These are phyloP conservation scores for Chlorophyllum brunneum DNA, from an alignment of 768 basidiomycete genomes.

Conservation along the genomic window DNA sequence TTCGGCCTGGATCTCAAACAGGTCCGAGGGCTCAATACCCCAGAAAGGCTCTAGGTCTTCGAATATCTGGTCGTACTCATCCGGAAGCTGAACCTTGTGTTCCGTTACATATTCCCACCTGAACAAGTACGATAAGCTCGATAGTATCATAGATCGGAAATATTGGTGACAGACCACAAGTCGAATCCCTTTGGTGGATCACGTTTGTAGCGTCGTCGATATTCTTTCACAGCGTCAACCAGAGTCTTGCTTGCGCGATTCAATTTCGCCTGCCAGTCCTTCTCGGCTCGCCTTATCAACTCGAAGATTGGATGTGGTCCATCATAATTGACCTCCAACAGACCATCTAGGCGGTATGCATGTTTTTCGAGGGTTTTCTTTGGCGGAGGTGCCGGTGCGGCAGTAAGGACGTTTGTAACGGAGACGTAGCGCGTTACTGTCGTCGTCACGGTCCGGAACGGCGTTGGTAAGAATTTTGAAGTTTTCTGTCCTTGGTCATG, in stretches of 20 bases:
- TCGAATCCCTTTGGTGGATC: conserved; percentile 87
- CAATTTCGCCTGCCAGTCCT: conserved; percentile 54
- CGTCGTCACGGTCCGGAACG: conserved; percentile 5
- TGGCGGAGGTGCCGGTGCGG: background rate
- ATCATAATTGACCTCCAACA: conserved; percentile 36
- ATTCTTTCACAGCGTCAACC: conserved; percentile 71
- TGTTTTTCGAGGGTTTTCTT: conserved; percentile 25
- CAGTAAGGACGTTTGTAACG: background rate
- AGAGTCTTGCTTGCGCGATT: conserved; percentile 72
- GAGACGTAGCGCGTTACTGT: conserved; percentile 4
- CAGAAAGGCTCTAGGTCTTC: conserved; percentile 84
- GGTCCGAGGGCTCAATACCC: conserved; percentile 48
- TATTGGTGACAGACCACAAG: conserved; percentile 57
- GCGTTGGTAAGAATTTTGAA: background rate
- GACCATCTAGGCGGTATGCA: conserved; percentile 31
- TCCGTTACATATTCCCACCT: conserved; percentile 59
- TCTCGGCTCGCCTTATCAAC: conserved; percentile 70
- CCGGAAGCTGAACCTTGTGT: conserved; percentile 72
- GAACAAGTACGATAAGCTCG: background rate
- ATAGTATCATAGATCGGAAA: background rate
- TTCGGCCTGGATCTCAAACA: conserved; percentile 31
- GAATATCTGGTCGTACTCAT: conserved; percentile 79
- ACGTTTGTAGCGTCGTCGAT: conserved; percentile 68
- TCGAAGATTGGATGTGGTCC: conserved; percentile 72
- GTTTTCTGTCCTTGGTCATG: background rate